A percentile compares a stretch with the other conserved stretches of the same genome.
phyloP scores from a whole-genome alignment of 2,329 filamentous ascomycete genomes.

The Aspergillus arachidicola region DNA sequence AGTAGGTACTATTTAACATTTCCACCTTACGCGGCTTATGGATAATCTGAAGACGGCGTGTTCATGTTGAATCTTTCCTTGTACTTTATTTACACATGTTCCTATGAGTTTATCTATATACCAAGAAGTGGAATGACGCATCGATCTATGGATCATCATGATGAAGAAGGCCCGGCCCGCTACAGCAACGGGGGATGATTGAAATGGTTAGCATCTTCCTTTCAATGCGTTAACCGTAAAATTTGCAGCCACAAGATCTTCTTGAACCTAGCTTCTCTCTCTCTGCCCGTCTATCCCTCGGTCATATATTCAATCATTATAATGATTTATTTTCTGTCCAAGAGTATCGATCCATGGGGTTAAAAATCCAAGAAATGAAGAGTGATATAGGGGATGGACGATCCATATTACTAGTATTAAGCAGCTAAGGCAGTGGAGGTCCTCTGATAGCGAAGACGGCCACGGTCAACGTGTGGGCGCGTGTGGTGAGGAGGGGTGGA shows the following conservation, averaged over 20 bases:
- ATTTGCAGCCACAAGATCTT: background rate
- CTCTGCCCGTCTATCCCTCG: background rate
- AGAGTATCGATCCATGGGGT: background rate
- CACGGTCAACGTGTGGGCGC: no score
- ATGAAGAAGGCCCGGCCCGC: conserved; percentile 22
- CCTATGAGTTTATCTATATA: background rate
- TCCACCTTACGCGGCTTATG: no score
- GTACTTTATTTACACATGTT: background rate
- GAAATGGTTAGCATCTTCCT: background rate
- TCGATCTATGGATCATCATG: conserved; percentile 3
- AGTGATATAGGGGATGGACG: background rate
- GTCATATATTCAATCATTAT: no score
- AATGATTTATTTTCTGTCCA: no score
- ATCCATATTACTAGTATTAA: no score
- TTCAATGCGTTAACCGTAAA: background rate
- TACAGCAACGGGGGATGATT: conserved; percentile 4
- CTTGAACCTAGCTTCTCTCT: background rate
- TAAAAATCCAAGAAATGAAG: background rate
- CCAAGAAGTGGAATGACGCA: background rate
- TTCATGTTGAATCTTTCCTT: background rate
- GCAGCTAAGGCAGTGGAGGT: background rate
- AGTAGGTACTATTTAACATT: no score
- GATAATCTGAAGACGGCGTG: no score
- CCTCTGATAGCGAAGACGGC: background rate
- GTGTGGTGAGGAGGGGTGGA: background rate